Percentiles rank a stretch among this genome's conserved stretches.
Evolutionary conservation across 305 asterid species (phyloP).

Genomic region (Withania somnifera): DNA sequence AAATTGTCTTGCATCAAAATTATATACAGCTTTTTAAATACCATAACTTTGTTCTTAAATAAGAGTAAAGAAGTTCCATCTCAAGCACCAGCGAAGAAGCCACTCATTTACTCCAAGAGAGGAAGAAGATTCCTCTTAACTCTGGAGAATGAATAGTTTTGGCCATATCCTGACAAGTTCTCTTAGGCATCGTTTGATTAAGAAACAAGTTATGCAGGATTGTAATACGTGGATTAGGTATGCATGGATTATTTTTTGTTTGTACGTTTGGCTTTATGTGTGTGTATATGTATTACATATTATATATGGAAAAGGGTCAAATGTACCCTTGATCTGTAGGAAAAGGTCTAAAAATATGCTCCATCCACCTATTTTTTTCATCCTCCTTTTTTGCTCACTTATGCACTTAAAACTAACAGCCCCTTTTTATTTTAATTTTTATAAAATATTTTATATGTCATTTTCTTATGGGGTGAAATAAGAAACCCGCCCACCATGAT

Average conservation of each 20-base stretch:
- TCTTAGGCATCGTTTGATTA: background rate
- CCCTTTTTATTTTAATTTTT: too few relatives aligned
- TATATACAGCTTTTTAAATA: background rate
- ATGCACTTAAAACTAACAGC: too few relatives aligned
- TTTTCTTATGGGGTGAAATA: too few relatives aligned
- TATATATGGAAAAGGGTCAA: too few relatives aligned
- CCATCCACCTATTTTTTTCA: too few relatives aligned
- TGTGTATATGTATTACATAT: background rate
- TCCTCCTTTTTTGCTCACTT: too few relatives aligned
- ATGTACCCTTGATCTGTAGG: too few relatives aligned
- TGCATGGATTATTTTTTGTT: background rate
- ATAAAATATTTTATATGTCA: too few relatives aligned
- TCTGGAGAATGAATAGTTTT: background rate
- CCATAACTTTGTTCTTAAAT: background rate
- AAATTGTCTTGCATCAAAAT: background rate
- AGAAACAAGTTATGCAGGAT: background rate
- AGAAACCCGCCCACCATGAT: too few relatives aligned
- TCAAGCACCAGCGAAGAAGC: background rate
- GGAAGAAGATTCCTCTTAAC: background rate
- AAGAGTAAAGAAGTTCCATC: background rate
- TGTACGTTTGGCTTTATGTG: background rate
- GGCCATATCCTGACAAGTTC: background rate
- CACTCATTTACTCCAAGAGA: background rate
- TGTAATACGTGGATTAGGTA: background rate
- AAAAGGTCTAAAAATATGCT: too few relatives aligned